Percentiles rank a stretch among this genome's conserved stretches.
Evolutionary conservation across 148 eudicot species (phyloP).

Genomic region (Heliamphora exappendiculata): DNA sequence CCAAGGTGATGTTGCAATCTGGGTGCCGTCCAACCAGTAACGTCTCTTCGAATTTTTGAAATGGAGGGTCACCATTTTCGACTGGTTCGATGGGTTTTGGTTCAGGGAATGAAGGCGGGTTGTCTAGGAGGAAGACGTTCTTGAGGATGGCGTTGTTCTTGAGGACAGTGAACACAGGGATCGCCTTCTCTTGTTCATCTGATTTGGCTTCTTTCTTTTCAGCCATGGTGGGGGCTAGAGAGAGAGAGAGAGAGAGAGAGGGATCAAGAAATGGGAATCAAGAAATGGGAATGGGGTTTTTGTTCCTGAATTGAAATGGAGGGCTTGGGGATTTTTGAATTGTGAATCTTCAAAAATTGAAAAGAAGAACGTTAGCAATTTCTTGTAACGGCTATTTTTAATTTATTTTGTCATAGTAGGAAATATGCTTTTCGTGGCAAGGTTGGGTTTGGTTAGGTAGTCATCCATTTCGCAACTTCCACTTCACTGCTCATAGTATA

Average conservation of each 20-base stretch:
- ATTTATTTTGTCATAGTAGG: not conserved
- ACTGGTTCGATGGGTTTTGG: not conserved
- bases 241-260: conserved; percentile 4
- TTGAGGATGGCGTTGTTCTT: conserved; percentile 71
- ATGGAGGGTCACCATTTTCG: conserved; percentile 5
- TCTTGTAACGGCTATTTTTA: conserved; percentile 22
- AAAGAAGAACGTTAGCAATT: conserved; percentile 24
- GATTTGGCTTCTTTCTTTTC: conserved; percentile 8
- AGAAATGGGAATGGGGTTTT: not conserved
- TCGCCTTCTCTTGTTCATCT: conserved; percentile 34
- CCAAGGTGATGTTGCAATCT: conserved; percentile 64
- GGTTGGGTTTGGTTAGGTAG: too few species aligned
- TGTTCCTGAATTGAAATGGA: not conserved
- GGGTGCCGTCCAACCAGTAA: conserved; percentile 78
- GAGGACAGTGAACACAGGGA: conserved; percentile 73
- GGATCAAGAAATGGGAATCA: not conserved
- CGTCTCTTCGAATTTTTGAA: conserved; percentile 43
- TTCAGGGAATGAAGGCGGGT: conserved; percentile 25
- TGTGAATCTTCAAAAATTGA: conserved; percentile 8
- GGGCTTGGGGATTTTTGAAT: not conserved
- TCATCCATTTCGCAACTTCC: too few species aligned
- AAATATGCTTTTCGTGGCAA: too few species aligned
- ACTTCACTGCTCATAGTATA: too few species aligned
- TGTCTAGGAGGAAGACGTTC: conserved; percentile 65
- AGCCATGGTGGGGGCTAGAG: conserved; percentile 18